These are phyloP conservation scores for Astrothelium macrocarpum DNA, from an alignment of 495 filamentous ascomycete genomes.

Conservation along the genomic window DNA sequence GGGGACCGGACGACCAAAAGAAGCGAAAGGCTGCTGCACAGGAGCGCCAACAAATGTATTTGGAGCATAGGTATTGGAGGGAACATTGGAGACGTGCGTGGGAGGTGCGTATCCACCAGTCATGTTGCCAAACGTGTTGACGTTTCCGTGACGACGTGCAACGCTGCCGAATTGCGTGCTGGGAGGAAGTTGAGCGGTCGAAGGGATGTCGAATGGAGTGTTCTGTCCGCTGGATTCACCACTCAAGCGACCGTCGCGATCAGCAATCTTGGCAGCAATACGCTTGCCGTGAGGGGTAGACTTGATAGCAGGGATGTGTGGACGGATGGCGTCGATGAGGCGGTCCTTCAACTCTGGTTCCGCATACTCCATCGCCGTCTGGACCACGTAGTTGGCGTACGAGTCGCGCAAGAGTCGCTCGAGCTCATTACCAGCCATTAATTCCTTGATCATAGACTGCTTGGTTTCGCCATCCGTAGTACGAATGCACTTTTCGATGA, in stretches of 20 bases:
- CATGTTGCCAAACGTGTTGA: background rate
- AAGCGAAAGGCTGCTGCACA: background rate
- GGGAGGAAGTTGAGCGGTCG: background rate
- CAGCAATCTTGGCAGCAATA: conserved; percentile 71
- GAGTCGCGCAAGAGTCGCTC: conserved; percentile 80
- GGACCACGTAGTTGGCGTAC: conserved; percentile 94
- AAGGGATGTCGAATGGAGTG: conserved; percentile 7
- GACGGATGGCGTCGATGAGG: conserved; percentile 74
- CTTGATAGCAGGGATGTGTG: conserved; percentile 69
- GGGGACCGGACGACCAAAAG: background rate
- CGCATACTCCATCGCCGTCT: conserved; percentile 86
- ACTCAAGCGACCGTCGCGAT: conserved; percentile 24
- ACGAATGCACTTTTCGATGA: conserved; percentile 94
- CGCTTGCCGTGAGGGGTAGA: conserved; percentile 88
- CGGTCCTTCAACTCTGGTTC: conserved; percentile 57
- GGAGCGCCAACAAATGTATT: background rate
- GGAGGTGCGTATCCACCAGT: background rate
- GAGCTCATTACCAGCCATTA: conserved; percentile 63
- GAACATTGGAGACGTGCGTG: background rate
- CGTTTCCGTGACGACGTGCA: background rate
- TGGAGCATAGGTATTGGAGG: background rate
- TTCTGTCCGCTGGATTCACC: conserved; percentile 6
- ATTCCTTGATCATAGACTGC: conserved; percentile 74
- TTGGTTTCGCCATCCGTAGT: conserved; percentile 59
- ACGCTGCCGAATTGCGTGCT: background rate